Evolutionary conservation across 1,284 basidiomycete species (phyloP), one percentile per base, ranked within the genome.

Genomic region (Microbotryum saponariae): DNA sequence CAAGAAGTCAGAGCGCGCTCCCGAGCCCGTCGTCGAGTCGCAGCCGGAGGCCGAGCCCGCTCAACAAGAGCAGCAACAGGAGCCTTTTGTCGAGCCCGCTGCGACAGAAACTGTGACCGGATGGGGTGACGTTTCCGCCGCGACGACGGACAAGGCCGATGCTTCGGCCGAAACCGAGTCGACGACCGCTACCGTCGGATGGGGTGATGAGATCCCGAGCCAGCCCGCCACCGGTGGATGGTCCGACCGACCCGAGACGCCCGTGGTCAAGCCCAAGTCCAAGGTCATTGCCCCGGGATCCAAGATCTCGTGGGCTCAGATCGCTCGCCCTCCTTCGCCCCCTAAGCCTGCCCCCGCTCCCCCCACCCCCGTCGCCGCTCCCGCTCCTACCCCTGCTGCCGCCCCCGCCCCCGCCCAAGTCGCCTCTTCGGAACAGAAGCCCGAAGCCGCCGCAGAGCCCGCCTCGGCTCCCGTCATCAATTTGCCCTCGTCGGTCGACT

Each of bases 251-350:
- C 54, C 60, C 48, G 31, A 61, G 47, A 42, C 55, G 4, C 21
- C 47, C n/a, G 54, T 54, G 6, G 21, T 45, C n/a, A 62, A 62
- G 54, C 44, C 65, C 20, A 54, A 62, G 2, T 49, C 55, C 48
- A 64, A 66, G 46, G 65, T 54, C 20, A 64, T 67, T 50, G 67
- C 63, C 5, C 61, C 67, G 6, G 65, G 65, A 47, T 51, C 59
- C 16, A 69, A 62, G 51, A 59, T 60, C 42, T 72, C 71, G 31
- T 72, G 71, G 71, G 71, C 71, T 8, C 65, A 68, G 51, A 70
- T 72, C 46, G 68, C 71, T 25, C 58, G 68, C 47, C 68, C 68
- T 23, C 47, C 54, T 14, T 60, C 58, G 9, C 64, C 64, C 21
- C 66, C 68, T 50, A 68, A 70, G 61, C 66, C 68, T 10, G 50